Percentiles rank a stretch among this genome's conserved stretches.
phyloP scores from a whole-genome alignment of 1,139 yeast genomes.

The Geotrichum restrictum region DNA sequence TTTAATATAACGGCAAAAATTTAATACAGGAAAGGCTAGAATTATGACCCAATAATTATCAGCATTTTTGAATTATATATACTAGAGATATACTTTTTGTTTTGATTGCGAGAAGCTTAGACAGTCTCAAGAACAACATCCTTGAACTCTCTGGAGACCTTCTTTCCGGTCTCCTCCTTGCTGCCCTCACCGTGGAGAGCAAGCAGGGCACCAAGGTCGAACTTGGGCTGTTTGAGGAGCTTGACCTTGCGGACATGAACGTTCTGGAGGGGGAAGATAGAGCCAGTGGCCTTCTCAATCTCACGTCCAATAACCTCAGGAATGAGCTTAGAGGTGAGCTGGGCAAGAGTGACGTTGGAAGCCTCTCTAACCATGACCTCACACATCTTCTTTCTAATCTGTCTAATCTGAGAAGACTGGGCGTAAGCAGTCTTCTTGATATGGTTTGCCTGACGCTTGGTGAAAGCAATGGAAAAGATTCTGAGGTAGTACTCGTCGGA shows the following conservation, averaged over 20 bases:
- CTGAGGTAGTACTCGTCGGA: slow-evolving; percentile 86
- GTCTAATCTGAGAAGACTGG: slow-evolving; percentile 85
- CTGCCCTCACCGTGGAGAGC: slow-evolving; percentile 86
- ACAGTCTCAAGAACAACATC: slow-evolving; percentile 86
- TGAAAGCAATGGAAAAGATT: slow-evolving; percentile 87
- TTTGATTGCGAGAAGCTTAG: slow-evolving; percentile 39
- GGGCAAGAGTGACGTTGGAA: slow-evolving; percentile 77
- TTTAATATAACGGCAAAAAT: neutral
- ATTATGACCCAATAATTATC: neutral
- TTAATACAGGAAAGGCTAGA: neutral
- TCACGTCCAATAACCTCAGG: slow-evolving; percentile 91
- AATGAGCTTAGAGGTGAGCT: slow-evolving; percentile 80
- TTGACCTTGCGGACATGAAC: slow-evolving; percentile 90
- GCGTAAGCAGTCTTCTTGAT: slow-evolving; percentile 89
- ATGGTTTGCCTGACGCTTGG: slow-evolving; percentile 86
- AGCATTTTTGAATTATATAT: neutral
- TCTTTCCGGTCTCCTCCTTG: slow-evolving; percentile 83
- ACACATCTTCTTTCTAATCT: slow-evolving; percentile 77
- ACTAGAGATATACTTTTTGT: neutral
- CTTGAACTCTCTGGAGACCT: slow-evolving; percentile 82
- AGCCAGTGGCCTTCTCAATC: slow-evolving; percentile 79
- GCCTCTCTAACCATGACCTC: slow-evolving; percentile 86
- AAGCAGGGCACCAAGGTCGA: slow-evolving; percentile 82
- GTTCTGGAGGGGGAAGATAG: slow-evolving; percentile 85
- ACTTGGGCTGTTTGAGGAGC: slow-evolving; percentile 86